These are phyloP conservation scores for Annulohypoxylon moriforme DNA, from an alignment of 495 filamentous ascomycete genomes.

Conservation along the genomic window DNA sequence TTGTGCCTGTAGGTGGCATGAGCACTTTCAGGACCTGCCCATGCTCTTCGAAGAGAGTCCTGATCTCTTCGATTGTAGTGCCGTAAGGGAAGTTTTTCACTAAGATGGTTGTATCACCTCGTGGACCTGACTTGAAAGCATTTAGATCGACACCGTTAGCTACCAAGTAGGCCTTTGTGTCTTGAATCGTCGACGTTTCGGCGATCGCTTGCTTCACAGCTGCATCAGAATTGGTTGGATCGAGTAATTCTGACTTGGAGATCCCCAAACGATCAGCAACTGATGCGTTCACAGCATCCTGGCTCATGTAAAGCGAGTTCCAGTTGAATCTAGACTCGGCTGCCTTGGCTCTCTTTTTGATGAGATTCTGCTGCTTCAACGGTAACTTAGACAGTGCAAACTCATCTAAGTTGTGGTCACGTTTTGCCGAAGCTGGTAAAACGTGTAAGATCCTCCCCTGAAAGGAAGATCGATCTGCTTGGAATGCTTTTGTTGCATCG, in stretches of 20 bases:
- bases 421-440: constrained; percentile 81
- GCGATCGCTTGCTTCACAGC: constrained; percentile 97
- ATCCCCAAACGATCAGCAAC: constrained; percentile 87
- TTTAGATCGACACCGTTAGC: constrained; percentile 89
- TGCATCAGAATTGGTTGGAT: constrained; percentile 92
- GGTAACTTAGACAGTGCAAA: constrained; percentile 88
- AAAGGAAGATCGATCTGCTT: constrained; percentile 81
- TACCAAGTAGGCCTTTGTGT: constrained; percentile 90
- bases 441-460: constrained; percentile 93
- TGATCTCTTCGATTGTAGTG: constrained; percentile 74
- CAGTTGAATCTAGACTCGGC: constrained; percentile 86
- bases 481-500: constrained; percentile 80
- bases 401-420: constrained; percentile 84
- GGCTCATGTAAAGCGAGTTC: constrained; percentile 98
- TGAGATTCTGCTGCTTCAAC: constrained; percentile 90
- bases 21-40: constrained; percentile 80
- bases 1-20: constrained; percentile 92
- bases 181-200: constrained; percentile 95
- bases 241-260: constrained; percentile 87
- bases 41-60: constrained; percentile 73
- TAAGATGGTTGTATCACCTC: constrained; percentile 87
- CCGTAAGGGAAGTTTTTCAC: constrained; percentile 95
- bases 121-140: constrained; percentile 83
- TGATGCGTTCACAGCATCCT: constrained; percentile 94
- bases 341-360: constrained; percentile 83